A percentile compares a stretch with the other conserved stretches of the same genome.
Conservation (phyloP, 257 asterid species). For the Nicotiana paniculata region DNA sequence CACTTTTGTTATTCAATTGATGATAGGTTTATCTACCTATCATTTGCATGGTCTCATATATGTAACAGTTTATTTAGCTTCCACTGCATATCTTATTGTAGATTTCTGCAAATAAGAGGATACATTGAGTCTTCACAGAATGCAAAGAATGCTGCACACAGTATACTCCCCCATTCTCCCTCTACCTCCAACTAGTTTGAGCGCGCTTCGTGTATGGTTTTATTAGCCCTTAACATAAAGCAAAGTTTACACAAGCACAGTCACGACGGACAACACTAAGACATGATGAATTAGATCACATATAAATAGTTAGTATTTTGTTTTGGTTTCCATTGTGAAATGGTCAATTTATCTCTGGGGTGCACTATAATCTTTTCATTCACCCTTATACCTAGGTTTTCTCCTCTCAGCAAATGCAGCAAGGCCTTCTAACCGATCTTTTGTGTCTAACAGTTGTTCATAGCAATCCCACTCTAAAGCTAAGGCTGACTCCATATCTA, state of each 20-base stretch:
- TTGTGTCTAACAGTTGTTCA: conserved; percentile 50
- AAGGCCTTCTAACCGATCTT: conserved; percentile 87
- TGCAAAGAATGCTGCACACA: too few species aligned
- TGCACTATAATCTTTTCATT: conserved; percentile 26
- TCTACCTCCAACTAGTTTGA: too few species aligned
- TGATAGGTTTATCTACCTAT: neutral
- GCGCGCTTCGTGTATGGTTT: neutral
- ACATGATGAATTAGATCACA: neutral
- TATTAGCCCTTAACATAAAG: neutral
- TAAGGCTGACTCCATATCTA: conserved; percentile 49
- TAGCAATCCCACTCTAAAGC: conserved; percentile 81
- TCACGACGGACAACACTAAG: neutral
- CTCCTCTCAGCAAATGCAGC: conserved; percentile 89
- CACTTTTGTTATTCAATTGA: neutral
- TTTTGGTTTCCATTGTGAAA: neutral
- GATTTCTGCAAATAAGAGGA: neutral
- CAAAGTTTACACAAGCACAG: neutral
- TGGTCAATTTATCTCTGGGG: neutral
- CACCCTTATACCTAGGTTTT: conserved; percentile 65
- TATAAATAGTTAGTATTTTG: neutral
- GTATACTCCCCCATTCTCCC: too few species aligned
- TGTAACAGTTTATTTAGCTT: neutral
- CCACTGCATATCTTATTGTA: neutral
- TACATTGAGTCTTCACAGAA: too few species aligned
- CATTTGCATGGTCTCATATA: neutral